Evolutionary conservation across 2,329 filamentous ascomycete genomes (phyloP), one percentile per base, ranked within the genome.

Genomic region (Arachnopeziza araneosa): DNA sequence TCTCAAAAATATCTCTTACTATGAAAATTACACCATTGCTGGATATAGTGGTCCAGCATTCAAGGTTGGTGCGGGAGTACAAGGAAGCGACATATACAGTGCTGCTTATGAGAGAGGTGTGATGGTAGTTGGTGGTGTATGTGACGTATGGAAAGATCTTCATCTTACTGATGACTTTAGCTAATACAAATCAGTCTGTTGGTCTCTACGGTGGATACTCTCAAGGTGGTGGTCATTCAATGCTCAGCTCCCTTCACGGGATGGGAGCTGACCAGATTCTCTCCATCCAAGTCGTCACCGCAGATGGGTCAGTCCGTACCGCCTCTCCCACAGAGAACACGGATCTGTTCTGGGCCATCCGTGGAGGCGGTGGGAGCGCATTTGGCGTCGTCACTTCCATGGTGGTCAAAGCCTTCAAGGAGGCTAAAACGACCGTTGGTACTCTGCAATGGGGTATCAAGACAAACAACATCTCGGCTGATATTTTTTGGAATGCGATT

Each of bases 301-400:
- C 24, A 17, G 51, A 59, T 21, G 57, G 70, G 0, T 66, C 61
- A 14, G 66, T 70, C 19, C 57, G 73, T 22, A 66, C 58, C 10
- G 72, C 66, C 1, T 68, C 56, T 8, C 61, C 51, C 19, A 54
- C 30, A 1, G 52, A 66, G 4, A 54, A 73, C 53, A 36, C 56
- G 0, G 71, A 74, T 56, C 64, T 74, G 9, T 73, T 72, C 67
- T 73, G 71, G 70, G 71, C 72, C 0, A 59, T 74, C 2, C 72
- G 72, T 30, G 72, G 72, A 3, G 72, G 70, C 2, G 72, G 63
- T 14, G 36, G 36, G 3, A 44, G 36, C 17, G 6, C 36, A 17
- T 44, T 44, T 14, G 36, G 36, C 17, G 12, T 44, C 36, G 36
- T 44, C 5, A 44, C 36, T 44, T 44, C 36, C 3, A 44, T 44